These are phyloP conservation scores for Penicillium nordicum DNA, from an alignment of 2,329 filamentous ascomycete species.

Conservation along the genomic window DNA sequence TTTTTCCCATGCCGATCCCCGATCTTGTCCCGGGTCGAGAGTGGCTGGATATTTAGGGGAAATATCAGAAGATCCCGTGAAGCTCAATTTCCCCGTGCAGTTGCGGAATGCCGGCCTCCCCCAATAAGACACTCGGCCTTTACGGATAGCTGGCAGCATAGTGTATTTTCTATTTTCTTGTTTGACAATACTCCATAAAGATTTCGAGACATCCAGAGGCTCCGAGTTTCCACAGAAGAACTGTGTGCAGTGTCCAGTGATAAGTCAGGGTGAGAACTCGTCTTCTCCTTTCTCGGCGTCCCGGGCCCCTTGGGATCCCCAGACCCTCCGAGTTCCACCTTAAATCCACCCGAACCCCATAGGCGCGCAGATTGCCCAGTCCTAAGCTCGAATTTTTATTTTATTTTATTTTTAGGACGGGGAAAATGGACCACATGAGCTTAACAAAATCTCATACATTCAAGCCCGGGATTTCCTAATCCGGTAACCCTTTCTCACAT, in stretches of 20 bases:
- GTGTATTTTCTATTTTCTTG: not conserved
- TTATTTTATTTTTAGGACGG: conserved; percentile 9
- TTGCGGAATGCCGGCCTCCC: not conserved
- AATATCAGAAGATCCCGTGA: conserved; percentile 6
- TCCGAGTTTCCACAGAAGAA: not conserved
- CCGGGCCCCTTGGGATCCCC: not conserved
- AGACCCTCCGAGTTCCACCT: conserved; percentile 3
- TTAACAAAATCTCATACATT: conserved; percentile 5
- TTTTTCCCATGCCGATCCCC: conserved; percentile 1
- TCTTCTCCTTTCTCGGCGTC: conserved; percentile 6
- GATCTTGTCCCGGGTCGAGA: not conserved
- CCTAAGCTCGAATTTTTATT: not conserved
- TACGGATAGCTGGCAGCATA: not conserved
- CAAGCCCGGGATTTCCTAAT: conserved; percentile 16
- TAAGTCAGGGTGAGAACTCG: not conserved
- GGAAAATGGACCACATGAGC: conserved; percentile 1
- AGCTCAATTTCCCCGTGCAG: not conserved
- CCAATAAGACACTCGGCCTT: conserved; percentile 1
- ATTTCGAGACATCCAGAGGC: not conserved
- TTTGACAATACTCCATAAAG: not conserved
- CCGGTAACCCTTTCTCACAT: conserved; percentile 8
- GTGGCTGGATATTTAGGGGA: not conserved
- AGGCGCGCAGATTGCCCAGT: not conserved
- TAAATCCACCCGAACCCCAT: not conserved
- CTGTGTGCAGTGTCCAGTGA: not conserved